Percentiles rank a stretch among this genome's conserved stretches.
Conservation (phyloP, 2,329 filamentous ascomycete species). For the Pseudogymnoascus sp. region DNA sequence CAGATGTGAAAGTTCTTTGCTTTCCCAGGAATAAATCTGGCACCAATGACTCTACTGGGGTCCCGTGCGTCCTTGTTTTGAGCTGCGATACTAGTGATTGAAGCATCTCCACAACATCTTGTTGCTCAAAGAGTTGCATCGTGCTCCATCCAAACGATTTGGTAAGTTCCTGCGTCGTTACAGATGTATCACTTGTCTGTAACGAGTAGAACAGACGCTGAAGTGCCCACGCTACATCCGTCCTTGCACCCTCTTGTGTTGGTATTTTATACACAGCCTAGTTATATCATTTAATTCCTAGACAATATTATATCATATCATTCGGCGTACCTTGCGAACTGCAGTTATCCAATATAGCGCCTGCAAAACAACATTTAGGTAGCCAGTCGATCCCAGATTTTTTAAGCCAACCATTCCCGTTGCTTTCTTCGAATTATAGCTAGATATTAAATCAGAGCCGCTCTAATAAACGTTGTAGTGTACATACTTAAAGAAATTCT, state of each 20-base stretch:
- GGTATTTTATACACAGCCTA: slow-evolving; percentile 96
- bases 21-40: slow-evolving; percentile 92
- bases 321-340: slow-evolving; percentile 68
- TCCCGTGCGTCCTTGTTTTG: slow-evolving; percentile 97
- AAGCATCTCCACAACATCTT: slow-evolving; percentile 95
- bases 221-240: slow-evolving; percentile 86
- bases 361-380: slow-evolving; percentile 76
- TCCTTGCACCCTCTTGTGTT: slow-evolving; percentile 72
- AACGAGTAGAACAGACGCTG: slow-evolving; percentile 92
- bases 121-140: slow-evolving; percentile 94
- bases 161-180: slow-evolving; percentile 86
- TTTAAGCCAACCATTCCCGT: slow-evolving; percentile 94
- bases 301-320: background rate
- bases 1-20: slow-evolving; percentile 97
- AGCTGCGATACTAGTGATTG: slow-evolving; percentile 94
- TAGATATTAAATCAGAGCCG: background rate
- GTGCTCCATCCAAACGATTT: slow-evolving; percentile 98
- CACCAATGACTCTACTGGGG: slow-evolving; percentile 77
- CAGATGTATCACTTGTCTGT: slow-evolving; percentile 74
- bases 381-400: slow-evolving; percentile 92
- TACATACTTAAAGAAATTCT: slow-evolving; percentile 68
- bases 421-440: slow-evolving; percentile 94
- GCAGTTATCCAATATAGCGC: slow-evolving; percentile 82
- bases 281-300: background rate
- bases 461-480: background rate